Percentiles rank a stretch among this genome's conserved stretches.
Conservation (phyloP, 2,329 filamentous ascomycete species). For the Neopestalotiopsis sp. region DNA sequence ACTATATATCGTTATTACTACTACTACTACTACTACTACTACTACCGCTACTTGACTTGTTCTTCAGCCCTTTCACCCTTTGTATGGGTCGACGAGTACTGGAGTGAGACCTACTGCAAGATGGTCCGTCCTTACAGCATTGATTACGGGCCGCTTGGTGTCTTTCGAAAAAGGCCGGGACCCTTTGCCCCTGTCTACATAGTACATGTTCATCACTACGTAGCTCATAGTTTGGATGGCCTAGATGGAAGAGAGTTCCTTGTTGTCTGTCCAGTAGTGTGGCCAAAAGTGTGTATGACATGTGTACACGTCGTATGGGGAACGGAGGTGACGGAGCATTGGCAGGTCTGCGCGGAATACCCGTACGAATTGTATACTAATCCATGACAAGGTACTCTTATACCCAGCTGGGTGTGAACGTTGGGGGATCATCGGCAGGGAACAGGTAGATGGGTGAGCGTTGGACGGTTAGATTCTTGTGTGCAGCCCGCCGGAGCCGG, state of each 20-base stretch:
- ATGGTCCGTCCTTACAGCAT: neutral
- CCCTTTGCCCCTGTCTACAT: too few relatives aligned
- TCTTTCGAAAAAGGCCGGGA: too few relatives aligned
- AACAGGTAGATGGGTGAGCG: constrained; percentile 17
- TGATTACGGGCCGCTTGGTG: neutral
- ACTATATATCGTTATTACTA: neutral
- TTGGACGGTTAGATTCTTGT: constrained; percentile 16
- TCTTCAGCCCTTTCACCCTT: neutral
- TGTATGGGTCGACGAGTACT: neutral
- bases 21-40: neutral
- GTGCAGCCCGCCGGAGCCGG: constrained; percentile 18
- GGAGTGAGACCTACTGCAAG: neutral
- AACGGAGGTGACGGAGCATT: neutral
- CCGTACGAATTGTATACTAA: neutral
- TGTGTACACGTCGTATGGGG: neutral
- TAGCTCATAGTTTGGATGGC: too few relatives aligned
- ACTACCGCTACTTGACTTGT: neutral
- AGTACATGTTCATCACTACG: too few relatives aligned
- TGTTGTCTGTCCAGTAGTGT: too few relatives aligned
- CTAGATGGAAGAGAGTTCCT: too few relatives aligned
- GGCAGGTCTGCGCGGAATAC: constrained; percentile 1
- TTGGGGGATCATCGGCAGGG: constrained; percentile 32
- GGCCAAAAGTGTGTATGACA: neutral
- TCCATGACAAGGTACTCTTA: neutral
- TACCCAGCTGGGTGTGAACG: constrained; percentile 14